Base-by-base conservation (phyloP, 139 green algal species). In the Mesotaenium endlicherianum region DNA sequence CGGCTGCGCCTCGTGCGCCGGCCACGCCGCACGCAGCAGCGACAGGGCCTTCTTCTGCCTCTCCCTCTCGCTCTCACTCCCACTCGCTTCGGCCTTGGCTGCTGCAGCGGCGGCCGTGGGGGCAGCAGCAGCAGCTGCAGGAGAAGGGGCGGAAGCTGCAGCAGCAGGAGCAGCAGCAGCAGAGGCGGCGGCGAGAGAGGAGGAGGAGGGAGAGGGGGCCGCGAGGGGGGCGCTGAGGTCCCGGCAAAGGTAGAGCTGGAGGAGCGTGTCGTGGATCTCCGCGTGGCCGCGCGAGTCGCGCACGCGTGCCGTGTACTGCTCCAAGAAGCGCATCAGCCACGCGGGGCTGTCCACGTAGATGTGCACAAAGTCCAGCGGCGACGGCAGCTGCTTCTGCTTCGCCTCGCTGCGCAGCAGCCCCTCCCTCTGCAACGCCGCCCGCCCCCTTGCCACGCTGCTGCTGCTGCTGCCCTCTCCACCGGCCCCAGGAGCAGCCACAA, bases 11-110 rank as follows among this genome's bases (percentile, higher is more conserved):
- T 34, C 79, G 0, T 92, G 88, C 0, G 89, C 75, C 5, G 93
- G 91, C 95, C 95, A 98, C 3, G 93, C 95, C 6, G 88, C 64
- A 60, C 93, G 87, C 40, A 98, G 87, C 83, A 98, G 88, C 45
- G 93, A 91, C 40, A 97, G 68, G 0, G 95, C 95, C 60, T 94
- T 94, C 34, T 92, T 82, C 31, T 31, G 34, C 47, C 70, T 3
- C 68, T 76, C 43, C 68, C 30, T 81, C 58, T 59, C 39, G 40
- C 45, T 26, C 80, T 84, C 36, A 34, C 50, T 47, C n/a, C 30
- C 76, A n/a, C 6, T 77, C 53, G 5, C n/a, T 59, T 59, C 16
- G 49, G 49, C 49, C 16, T 16, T 16, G 16, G 49, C 49, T 59
- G n/a, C n/a, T n/a, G n/a, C n/a, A n/a, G n/a, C n/a, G n/a, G n/a